Evolutionary conservation across 2,329 filamentous ascomycete genomes (phyloP).

Genomic region (Penicillium sp.): DNA sequence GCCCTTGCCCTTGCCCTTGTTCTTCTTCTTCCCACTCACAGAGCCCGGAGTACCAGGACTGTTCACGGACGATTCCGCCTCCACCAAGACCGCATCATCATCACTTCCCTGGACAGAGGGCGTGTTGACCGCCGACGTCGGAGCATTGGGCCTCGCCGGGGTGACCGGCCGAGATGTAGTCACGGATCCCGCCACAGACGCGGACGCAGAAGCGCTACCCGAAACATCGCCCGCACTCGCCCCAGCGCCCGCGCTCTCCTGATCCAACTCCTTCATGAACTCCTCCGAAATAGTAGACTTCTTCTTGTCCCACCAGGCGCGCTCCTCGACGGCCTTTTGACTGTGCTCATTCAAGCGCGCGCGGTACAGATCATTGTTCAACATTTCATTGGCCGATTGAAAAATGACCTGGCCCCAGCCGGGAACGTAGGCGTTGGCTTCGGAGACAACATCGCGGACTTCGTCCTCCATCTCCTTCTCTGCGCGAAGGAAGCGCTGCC

Average conservation of each 20-base stretch:
- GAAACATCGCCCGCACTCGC: too few species aligned
- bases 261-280: constrained; percentile 75
- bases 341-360: constrained; percentile 70
- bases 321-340: constrained; percentile 64
- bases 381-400: constrained; percentile 94
- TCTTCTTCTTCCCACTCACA: constrained; percentile 32
- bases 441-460: constrained; percentile 83
- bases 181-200: constrained; percentile 4
- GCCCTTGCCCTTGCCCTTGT: constrained; percentile 45
- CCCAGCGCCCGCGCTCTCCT: constrained; percentile 8
- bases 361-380: constrained; percentile 72
- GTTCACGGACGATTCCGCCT: constrained; percentile 45
- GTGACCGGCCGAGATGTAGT: constrained; percentile 9
- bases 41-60: constrained; percentile 19
- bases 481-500: constrained; percentile 83
- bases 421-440: constrained; percentile 84
- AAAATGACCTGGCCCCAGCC: constrained; percentile 95
- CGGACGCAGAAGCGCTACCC: too few species aligned
- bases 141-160: constrained; percentile 16
- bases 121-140: constrained; percentile 27
- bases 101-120: constrained; percentile 47
- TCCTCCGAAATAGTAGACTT: constrained; percentile 64
- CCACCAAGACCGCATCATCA: constrained; percentile 73
- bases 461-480: constrained; percentile 98
- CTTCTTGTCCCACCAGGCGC: constrained; percentile 88